These are phyloP conservation scores for Sphenostylis stenocarpa DNA, from an alignment of 306 rosid genomes.

Conservation along the genomic window DNA sequence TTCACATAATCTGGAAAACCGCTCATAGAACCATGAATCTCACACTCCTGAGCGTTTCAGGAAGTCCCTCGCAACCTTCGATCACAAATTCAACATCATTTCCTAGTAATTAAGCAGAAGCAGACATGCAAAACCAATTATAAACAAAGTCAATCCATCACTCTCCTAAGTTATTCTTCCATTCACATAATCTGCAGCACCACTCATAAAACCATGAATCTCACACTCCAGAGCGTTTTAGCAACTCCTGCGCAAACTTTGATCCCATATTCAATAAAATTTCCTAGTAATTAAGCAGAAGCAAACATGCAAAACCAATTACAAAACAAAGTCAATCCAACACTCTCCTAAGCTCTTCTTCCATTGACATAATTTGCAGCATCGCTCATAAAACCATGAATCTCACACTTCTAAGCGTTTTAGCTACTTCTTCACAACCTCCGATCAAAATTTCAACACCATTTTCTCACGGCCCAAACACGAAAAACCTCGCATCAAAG, in stretches of 20 bases:
- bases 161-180: constrained; percentile 16
- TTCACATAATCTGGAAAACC: constrained; percentile 8
- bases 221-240: constrained; percentile 16
- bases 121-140: not conserved
- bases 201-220: constrained; percentile 2
- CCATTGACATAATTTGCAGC: too few relatives aligned
- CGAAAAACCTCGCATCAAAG: constrained; percentile 9
- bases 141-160: constrained; percentile 6
- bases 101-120: too few relatives aligned
- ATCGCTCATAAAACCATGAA: too few relatives aligned
- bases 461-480: not conserved
- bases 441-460: too few relatives aligned
- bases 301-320: not conserved
- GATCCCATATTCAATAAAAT: constrained; percentile 1
- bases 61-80: constrained; percentile 17
- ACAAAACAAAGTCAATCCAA: too few relatives aligned
- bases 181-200: constrained; percentile 11
- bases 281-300: not conserved
- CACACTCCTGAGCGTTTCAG: constrained; percentile 14
- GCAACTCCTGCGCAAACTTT: constrained; percentile 15
- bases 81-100: constrained; percentile 5
- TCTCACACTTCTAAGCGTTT: too few relatives aligned
- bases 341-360: too few relatives aligned
- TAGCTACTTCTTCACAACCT: too few relatives aligned
- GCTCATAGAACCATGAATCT: constrained; percentile 11